A percentile compares a stretch with the other conserved stretches of the same genome.
phyloP scores from a whole-genome alignment of 805 yeast genomes.

The Myxozyma lipomycoides region DNA sequence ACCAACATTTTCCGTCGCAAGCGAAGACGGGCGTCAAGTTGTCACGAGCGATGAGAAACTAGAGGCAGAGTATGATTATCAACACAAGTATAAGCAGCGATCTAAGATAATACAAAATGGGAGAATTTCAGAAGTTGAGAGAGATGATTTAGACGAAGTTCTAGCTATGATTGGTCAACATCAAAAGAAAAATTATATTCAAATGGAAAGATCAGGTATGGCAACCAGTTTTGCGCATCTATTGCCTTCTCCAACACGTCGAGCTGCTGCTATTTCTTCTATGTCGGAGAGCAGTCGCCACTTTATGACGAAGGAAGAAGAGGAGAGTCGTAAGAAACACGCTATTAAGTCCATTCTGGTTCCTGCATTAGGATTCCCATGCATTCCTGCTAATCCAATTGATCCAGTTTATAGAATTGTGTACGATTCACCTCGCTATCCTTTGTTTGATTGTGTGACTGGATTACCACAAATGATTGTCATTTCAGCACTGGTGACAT shows the following conservation, averaged over 20 bases:
- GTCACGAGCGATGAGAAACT: not conserved
- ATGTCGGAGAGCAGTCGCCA: constrained; percentile 12
- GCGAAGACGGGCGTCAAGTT: not conserved
- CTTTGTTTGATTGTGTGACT: constrained; percentile 17
- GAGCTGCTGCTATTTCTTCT: not conserved
- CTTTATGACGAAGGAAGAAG: not conserved
- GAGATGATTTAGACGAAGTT: constrained; percentile 7
- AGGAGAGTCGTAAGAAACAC: not conserved
- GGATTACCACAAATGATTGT: constrained; percentile 25
- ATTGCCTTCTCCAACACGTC: not conserved
- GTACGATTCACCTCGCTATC: constrained; percentile 27
- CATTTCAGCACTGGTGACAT: constrained; percentile 24
- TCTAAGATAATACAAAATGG: constrained; percentile 3
- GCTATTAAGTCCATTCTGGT: constrained; percentile 19
- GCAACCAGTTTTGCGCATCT: constrained; percentile 5
- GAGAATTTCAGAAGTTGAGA: not conserved
- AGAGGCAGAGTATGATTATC: constrained; percentile 20
- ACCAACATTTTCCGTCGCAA: constrained; percentile 7
- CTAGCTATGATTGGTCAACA: constrained; percentile 18
- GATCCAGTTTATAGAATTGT: constrained; percentile 27
- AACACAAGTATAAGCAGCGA: constrained; percentile 10
- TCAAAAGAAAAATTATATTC: constrained; percentile 7
- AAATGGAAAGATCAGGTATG: constrained; percentile 8
- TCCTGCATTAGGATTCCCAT: constrained; percentile 26
- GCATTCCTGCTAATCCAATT: constrained; percentile 22